Evolutionary conservation across 2,329 filamentous ascomycete species (phyloP), one percentile per base, ranked within the genome.

Genomic region (Aspergillus sp.): DNA sequence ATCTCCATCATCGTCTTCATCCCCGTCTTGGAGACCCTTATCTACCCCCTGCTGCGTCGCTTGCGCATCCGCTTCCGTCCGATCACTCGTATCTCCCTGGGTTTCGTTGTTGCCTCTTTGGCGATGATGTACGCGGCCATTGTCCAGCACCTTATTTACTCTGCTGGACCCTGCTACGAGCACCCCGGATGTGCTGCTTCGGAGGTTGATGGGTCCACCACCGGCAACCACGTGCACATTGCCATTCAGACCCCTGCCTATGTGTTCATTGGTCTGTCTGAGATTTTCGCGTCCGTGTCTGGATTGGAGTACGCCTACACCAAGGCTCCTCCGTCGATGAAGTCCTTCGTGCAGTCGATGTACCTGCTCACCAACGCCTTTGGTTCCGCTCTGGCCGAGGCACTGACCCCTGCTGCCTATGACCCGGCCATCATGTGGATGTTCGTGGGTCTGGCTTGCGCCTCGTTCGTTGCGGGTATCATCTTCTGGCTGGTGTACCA

Each of bases 1-100:
- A 85, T 93, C 64, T 85, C 88, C 25, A 85, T 92, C 63, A 84
- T 93, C 67, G 86, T 93, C 70, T 84, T 92, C 75, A 89, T 92
- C 52, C 89, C 89, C 2, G 77, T 92, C 63, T 83, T 87, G 64
- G 90, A 93, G 70, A 81, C 80, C 27, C n/a, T 87, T 39, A 67
- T 93, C 60, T 93, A 92, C 75, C 90, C 90, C 0, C 71, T 81
- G 17, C 82, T 92, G 59, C 86, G 87, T 69, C 86, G 83, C 69
- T 61, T 82, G 27, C 84, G 84, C 48, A 83, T 92, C 71, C 79
- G 81, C 57, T 90, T 92, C 80, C 89, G 84, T 0, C 90, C 89
- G 44, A 89, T 92, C 78, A 91, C 88, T 80, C 88, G 88, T 73
- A 92, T 93, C 76, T 83, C 88, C 1, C 74, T 81, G 6, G 90